These are phyloP conservation scores for Pulveroboletus sp. DNA, from an alignment of 768 basidiomycete species.

Conservation along the genomic window DNA sequence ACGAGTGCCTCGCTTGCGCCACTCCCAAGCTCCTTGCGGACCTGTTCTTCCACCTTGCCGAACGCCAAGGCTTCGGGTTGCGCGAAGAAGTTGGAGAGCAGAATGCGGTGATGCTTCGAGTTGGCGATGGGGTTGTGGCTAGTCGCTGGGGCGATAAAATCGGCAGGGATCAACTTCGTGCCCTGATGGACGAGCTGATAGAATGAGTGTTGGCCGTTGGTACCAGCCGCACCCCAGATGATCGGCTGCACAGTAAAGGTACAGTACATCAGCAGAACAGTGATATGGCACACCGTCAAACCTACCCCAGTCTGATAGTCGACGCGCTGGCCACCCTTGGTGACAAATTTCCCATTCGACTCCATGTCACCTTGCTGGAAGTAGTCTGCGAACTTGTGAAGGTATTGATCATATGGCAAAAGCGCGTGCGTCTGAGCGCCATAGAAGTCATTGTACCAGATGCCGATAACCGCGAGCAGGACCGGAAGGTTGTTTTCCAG, in stretches of 20 bases:
- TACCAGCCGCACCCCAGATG: constrained; percentile 98
- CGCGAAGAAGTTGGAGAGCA: constrained; percentile 97
- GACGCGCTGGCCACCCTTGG: constrained; percentile 89
- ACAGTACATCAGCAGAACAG: neutral
- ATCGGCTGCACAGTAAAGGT: constrained; percentile 59
- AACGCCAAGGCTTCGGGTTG: constrained; percentile 98
- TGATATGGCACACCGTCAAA: neutral
- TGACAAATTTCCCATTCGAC: constrained; percentile 95
- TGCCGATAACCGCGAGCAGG: constrained; percentile 79
- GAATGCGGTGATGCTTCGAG: constrained; percentile 95
- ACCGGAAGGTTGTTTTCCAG: constrained; percentile 91
- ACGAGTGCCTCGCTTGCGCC: constrained; percentile 78
- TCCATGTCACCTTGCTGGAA: constrained; percentile 99
- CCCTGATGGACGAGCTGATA: constrained; percentile 97
- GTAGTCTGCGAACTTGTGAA: constrained; percentile 99
- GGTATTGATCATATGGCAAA: constrained; percentile 97
- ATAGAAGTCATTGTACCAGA: constrained; percentile 99
- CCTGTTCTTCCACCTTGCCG: constrained; percentile 92
- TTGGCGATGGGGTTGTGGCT: constrained; percentile 83
- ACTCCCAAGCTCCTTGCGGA: constrained; percentile 60
- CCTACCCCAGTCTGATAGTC: constrained; percentile 94
- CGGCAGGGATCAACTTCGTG: constrained; percentile 86
- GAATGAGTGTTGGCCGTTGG: constrained; percentile 99
- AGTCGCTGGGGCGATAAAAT: constrained; percentile 88
- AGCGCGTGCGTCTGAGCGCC: constrained; percentile 93